Evolutionary conservation across 2,329 filamentous ascomycete genomes (phyloP).

Genomic region (Sporothrix globosa): DNA sequence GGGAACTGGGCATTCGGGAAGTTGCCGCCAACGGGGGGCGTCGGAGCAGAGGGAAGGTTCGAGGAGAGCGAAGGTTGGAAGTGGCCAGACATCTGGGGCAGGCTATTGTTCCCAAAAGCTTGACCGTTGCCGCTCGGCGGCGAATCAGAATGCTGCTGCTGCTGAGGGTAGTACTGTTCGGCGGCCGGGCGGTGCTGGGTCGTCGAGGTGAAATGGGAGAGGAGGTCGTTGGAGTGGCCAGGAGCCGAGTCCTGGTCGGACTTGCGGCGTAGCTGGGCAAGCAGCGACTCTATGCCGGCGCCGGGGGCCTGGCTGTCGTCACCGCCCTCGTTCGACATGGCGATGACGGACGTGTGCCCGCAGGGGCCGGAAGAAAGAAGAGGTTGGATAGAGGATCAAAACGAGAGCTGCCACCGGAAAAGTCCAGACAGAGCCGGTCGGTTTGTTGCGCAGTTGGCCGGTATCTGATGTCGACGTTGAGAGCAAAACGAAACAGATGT

Average conservation of each 20-base stretch:
- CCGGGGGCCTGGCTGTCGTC: conserved; percentile 39
- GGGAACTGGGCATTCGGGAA: conserved; percentile 49
- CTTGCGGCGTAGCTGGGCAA: conserved; percentile 48
- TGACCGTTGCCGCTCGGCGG: conserved; percentile 37
- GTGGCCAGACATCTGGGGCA: conserved; percentile 31
- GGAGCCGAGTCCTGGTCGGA: conserved; percentile 39
- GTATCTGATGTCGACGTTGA: conserved; percentile 13
- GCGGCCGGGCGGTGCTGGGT: conserved; percentile 31
- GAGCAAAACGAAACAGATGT: conserved; percentile 11
- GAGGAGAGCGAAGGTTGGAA: conserved; percentile 38
- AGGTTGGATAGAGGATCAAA: not conserved
- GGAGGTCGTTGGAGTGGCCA: conserved; percentile 41
- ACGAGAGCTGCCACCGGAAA: not conserved
- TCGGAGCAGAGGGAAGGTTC: conserved; percentile 49
- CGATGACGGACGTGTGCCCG: not conserved
- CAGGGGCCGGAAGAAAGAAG: not conserved
- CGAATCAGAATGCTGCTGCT: conserved; percentile 39
- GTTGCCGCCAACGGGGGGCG: conserved; percentile 48
- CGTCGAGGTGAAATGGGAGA: conserved; percentile 39
- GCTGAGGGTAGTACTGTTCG: conserved; percentile 40
- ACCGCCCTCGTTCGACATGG: conserved; percentile 34
- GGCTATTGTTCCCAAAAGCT: conserved; percentile 34
- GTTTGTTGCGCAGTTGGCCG: not conserved
- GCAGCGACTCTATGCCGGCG: conserved; percentile 47
- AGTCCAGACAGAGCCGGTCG: not conserved